These are phyloP conservation scores for Saccharomyces hybrid DNA, from an alignment of 1,139 yeast species.

Conservation along the genomic window DNA sequence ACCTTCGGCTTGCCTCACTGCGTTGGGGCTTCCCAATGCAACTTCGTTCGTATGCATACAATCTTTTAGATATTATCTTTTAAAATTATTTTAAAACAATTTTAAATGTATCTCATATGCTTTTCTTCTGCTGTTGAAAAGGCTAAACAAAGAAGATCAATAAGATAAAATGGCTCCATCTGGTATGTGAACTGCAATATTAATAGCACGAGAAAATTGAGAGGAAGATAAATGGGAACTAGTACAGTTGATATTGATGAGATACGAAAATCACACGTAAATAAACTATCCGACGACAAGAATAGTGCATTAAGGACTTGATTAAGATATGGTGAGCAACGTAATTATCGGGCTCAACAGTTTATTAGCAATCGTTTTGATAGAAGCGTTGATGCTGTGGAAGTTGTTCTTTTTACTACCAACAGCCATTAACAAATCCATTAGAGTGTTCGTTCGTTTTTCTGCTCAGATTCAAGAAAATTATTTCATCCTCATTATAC, in stretches of 20 bases:
- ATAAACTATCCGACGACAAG: neutral
- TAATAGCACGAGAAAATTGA: neutral
- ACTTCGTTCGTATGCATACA: neutral
- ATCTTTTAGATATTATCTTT: neutral
- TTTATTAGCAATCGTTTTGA: neutral
- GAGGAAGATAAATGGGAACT: neutral
- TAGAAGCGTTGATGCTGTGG: neutral
- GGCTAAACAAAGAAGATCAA: slow-evolving; percentile 2
- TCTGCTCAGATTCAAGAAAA: neutral
- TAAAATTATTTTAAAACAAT: neutral
- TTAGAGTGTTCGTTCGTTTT: neutral
- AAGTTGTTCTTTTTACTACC: neutral
- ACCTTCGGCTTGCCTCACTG: neutral
- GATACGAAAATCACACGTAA: neutral
- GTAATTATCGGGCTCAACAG: neutral
- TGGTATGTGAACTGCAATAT: slow-evolving; percentile 33
- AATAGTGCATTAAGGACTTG: neutral
- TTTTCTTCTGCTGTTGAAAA: neutral
- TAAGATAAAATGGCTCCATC: slow-evolving; percentile 44
- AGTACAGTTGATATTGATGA: neutral
- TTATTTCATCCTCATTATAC: neutral
- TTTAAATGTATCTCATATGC: neutral
- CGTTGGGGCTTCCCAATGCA: neutral
- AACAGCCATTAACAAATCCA: neutral
- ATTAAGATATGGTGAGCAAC: neutral